Evolutionary conservation across 2,329 filamentous ascomycete genomes (phyloP), one percentile per base, ranked within the genome.

Genomic region (Colletotrichum theobromicola): DNA sequence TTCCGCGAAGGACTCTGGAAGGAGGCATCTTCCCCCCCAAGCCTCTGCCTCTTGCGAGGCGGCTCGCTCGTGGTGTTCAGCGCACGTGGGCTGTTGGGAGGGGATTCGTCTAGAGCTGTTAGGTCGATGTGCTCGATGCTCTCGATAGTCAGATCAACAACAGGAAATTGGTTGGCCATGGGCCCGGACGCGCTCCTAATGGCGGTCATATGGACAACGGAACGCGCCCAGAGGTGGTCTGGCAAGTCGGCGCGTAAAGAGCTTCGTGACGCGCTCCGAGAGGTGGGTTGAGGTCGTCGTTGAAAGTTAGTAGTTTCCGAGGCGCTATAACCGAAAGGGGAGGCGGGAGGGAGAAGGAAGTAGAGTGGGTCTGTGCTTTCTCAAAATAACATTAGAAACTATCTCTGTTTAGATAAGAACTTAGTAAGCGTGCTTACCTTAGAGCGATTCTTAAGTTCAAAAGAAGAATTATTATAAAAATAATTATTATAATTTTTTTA

Each of bases 41-140:
- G 77, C 67, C 83, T 81, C 68, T 79, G 78, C 46, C 79, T 78
- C 76, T 85, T 85, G 8, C 74, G 67, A 8, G 80, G 80, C 62
- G 83, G 81, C 65, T 80, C 80, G 24, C 63, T 24, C 26, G 21
- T 15, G 15, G 24, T 24, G 34, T 37, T 61, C 28, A 13, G 32
- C 18, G 30, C 30, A 9, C 55, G 67, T 21, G 75, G 67, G 28
- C 63, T 72, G 5, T 62, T n/a, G 4, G 77, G 74, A 50, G 73
- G 75, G 7, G 76, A 62, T 37, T 79, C 79, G 53, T 71, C 76
- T 9, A 70, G 12, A 10, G 16, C 42, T 6, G 79, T 79, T 10
- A 81, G 77, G 77, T 84, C 81, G 63, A 83, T 78, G 10, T 81
- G 72, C 5, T 65, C 73, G 80, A 74, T 71, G 16, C 12, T 26